Evolutionary conservation across 179 eudicot genomes (phyloP), one percentile per base, ranked within the genome.

Genomic region (Gypsophila paniculata): DNA sequence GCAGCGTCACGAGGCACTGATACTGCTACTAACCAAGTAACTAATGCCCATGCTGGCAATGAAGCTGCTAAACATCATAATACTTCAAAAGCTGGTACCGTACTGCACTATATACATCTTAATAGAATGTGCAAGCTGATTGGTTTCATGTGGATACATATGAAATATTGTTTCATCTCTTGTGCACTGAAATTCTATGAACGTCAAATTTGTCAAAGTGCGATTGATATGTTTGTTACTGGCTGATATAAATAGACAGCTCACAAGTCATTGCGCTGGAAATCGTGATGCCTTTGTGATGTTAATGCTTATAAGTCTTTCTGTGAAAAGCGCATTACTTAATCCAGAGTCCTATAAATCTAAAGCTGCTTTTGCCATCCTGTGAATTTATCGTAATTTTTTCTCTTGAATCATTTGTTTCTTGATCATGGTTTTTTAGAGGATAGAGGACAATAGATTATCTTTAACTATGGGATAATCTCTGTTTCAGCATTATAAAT

Each of bases 1-100:
- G 75, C 85, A 17, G 49, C 80, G 70, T 74, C 77, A 70, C 73
- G 74, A 34, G 61, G 64, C 76, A 61, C 55, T 75, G 79, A 69
- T 38, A 70, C 74, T 64, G 71, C 76, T 53, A 57, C 26, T 11
- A 63, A 63, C n/a, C n/a, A n/a, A n/a, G n/a, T 68, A 29, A 65
- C 72, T 51, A 78, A 67, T 57, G 49, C 58, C 59, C 53, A 62
- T 53, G 38, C 49, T 60, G 62, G 44, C 65, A 46, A 65, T 70
- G 83, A 72, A 63, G 82, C 74, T 73, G 53, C 71, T 38, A 80
- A 79, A 62, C 72, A 60, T 51, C 78, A 60, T 21, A 72, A 73
- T 74, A 65, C 74, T 54, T 68, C 76, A 61, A 76, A 81, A 79
- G 70, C 83, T 74, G 85, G 87, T 84, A 84, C 48, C 8, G 39